Evolutionary conservation across 2,329 filamentous ascomycete genomes (phyloP).

Genomic region (Dichotomopilus funicola): DNA sequence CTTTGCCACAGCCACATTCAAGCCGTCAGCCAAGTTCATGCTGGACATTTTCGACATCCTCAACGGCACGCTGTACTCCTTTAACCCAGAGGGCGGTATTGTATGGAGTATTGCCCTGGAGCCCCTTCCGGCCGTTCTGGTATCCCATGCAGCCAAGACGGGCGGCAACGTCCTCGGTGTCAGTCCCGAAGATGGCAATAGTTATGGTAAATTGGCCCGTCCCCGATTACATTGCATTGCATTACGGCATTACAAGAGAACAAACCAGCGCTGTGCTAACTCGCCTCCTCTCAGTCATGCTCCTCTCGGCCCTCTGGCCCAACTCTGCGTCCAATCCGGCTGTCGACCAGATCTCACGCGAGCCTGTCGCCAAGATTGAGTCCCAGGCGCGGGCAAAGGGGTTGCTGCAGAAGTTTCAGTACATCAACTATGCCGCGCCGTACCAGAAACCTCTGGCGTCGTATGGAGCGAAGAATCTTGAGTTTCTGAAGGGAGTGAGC

Average conservation of each 20-base stretch:
- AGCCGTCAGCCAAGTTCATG: conserved; percentile 2
- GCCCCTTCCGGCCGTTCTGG: background rate
- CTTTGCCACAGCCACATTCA: background rate
- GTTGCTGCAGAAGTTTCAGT: conserved; percentile 1
- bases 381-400: background rate
- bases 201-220: background rate
- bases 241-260: too few species aligned
- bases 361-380: background rate
- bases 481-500: background rate
- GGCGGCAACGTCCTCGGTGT: conserved; percentile 4
- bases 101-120: conserved; percentile 3
- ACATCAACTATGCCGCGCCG: conserved; percentile 2
- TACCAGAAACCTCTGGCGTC: background rate
- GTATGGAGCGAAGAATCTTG: background rate
- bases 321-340: background rate
- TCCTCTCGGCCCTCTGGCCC: conserved; percentile 1
- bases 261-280: too few species aligned
- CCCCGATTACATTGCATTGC: background rate
- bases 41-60: conserved; percentile 5
- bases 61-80: conserved; percentile 4
- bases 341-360: background rate
- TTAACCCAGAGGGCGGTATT: conserved; percentile 3
- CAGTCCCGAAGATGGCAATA: background rate
- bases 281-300: background rate
- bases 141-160: conserved; percentile 1